Base-by-base conservation (phyloP, 352 stramenopile genomes). In the Globisporangium solare region DNA sequence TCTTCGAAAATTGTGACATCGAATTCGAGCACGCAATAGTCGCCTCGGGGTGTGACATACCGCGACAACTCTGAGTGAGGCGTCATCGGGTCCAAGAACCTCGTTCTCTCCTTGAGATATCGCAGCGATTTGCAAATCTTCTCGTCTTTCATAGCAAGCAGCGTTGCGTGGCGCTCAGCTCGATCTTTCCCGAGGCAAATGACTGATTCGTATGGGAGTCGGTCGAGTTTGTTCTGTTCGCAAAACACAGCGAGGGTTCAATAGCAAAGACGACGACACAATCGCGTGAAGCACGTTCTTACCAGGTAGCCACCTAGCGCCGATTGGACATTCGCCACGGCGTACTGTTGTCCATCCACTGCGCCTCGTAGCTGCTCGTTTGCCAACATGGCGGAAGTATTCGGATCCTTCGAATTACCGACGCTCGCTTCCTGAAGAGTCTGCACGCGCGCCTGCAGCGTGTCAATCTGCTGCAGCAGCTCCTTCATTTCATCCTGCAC, bases 1-100 rank as follows among this genome's bases (percentile, higher is more conserved):
- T 60, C 66, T 12, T 64, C 48, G 35, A 85, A 78, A 22, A 67
- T 72, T 46, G 74, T 76, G 27, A 83, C 74, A 43, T 79, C 73
- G 49, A 81, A 81, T 42, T 72, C 74, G 24, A 79, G 63, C 5
- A 64, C 72, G 47, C 64, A 80, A 20, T 56, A 79, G 43, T 84
- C 65, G 18, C 74, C 71, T 15, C 71, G 60, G 6, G 54, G 18
- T 0, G 70, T 77, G 53, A 71, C 66, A 47, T 76, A 87, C 18
- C 72, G 72, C 21, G 51, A 47, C 20, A 18, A 21, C 22, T 56
- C 51, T 17, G 18, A 37, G 40, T 46, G 40, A n/a, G 22, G 5
- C 5, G 14, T 32, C 37, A 37, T 24, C 11, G 14, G 31, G 35
- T 56, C 40, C 3, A 83, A 66, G n/a, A 68, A 71, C 1, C 55